Conservation (phyloP, 352 stramenopile genomes). For the Elongisporangium prolatum region DNA sequence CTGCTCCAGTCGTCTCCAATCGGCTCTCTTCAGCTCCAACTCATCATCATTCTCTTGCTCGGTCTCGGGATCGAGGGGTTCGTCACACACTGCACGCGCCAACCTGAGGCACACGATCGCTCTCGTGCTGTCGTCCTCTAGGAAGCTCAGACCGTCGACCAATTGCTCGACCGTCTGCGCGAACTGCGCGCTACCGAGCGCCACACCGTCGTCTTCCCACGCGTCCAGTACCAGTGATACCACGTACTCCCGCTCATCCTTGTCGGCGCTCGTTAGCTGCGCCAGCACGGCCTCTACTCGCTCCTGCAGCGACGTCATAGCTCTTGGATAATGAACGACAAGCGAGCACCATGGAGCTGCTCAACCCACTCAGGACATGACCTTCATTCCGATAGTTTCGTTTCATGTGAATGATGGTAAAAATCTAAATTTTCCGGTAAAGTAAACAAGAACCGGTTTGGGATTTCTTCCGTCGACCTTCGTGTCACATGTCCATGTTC, state of each 20-base stretch:
- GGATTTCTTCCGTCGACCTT: not conserved
- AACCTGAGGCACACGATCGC: slow-evolving; percentile 13
- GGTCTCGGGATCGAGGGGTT: slow-evolving; percentile 7
- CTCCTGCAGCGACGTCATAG: not conserved
- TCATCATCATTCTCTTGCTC: slow-evolving; percentile 18
- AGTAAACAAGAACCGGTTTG: not conserved
- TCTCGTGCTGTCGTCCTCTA: slow-evolving; percentile 19
- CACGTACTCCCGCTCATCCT: slow-evolving; percentile 60
- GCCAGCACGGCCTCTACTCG: not conserved
- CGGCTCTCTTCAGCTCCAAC: slow-evolving; percentile 3
- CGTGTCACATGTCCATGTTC: not conserved
- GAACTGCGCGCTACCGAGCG: slow-evolving; percentile 19
- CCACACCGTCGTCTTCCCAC: slow-evolving; percentile 25
- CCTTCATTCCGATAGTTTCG: not conserved
- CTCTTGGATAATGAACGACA: not conserved
- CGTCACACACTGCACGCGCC: slow-evolving; percentile 7
- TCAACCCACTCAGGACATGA: not conserved
- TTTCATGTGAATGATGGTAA: not conserved
- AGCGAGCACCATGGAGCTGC: not conserved
- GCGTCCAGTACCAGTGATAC: slow-evolving; percentile 54
- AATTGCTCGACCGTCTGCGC: slow-evolving; percentile 35
- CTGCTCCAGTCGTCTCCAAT: slow-evolving; percentile 17
- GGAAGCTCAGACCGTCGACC: slow-evolving; percentile 16
- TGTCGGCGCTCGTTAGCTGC: slow-evolving; percentile 6
- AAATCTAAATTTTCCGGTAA: not conserved